Evolutionary conservation across 257 asterid genomes (phyloP), one percentile per base, ranked within the genome.

Genomic region (Fraxinus anomala): DNA sequence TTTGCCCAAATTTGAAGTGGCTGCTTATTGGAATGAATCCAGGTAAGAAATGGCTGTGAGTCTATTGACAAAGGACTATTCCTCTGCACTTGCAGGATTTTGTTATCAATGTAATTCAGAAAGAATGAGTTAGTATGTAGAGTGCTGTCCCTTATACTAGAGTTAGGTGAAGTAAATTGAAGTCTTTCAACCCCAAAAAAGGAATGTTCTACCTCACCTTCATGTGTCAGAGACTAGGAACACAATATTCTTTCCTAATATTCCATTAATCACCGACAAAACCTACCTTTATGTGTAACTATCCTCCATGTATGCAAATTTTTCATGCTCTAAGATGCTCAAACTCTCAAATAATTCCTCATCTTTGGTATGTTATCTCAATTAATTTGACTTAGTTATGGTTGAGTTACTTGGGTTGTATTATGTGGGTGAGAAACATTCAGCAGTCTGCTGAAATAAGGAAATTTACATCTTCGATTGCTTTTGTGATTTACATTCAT

Each of bases 1-100:
- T 82, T 83, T 96, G 75, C 99, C 99, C 85, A 96, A 93, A 75
- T 96, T 96, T 85, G 97, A 96, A 83, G 98, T 87, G 28, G 99
- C 99, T 86, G 97, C 98, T 37, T 96, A 96, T 77, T 96, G 99
- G 99, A 96, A 96, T 66, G 99, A 96, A 76, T 89, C 99, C 40
- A 96, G 97, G 98, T 92, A 79, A 24, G n/a, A 33, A 11, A 63
- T 26, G 7, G 69, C 5, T 26, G 1, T 61, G 36, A 63, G 34
- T 63, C 19, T 63, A 26, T 26, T 16, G 33, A 63, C 34, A 9
- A 3, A 7, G 33, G 33, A 63, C 33, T 63, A 26, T 26, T 63
- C 17, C 13, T 56, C 21, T 56, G 66, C 24, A 56, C n/a, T 5
- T n/a, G 56, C 26, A 6, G 65, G 65, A n/a, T 54, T 54, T 54